Base-by-base conservation (phyloP, 345 rosid genomes). In the Bruguiera sexangula region DNA sequence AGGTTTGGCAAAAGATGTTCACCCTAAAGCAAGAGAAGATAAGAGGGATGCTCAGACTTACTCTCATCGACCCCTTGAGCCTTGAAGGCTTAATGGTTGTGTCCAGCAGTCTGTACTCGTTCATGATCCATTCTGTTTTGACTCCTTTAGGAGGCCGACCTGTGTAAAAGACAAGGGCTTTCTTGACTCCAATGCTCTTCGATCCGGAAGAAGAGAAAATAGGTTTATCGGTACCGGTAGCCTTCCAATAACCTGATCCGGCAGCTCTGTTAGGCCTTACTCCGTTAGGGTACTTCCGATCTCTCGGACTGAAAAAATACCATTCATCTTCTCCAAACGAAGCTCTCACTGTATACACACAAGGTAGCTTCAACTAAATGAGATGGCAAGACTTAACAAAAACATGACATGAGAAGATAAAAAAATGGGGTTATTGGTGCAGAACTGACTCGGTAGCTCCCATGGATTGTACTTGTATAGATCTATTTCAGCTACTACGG, bases 221-320 rank as follows among this genome's bases (percentile, higher is more conserved):
- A 1, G 86, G 83, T 68, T 82, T 87, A 73, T 89, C 93, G 1
- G 88, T 87, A 53, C 91, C 91, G 16, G 89, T 86, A 20, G 96
- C 96, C 81, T 89, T 89, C 96, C 96, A 86, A 67, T 80, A 89
- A 48, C 96, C 93, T 19, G 88, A 85, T 61, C 80, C 90, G 0
- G 96, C 88, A 0, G 93, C 90, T 59, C 96, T 87, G 75, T 90
- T 90, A 5, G 96, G 93, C 36, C 96, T 72, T 13, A 73, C 84
- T 60, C 93, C 96, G 16, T 88, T 90, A 0, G 96, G 96, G 66
- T 86, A 90, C 66, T 90, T 89, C 68, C 93, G 48, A 9, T 87
- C 85, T 57, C 92, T 86, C 4, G 91, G 93, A 34, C 79, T 84
- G 78, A 87, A 90, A 67, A 86, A 90, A 32, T 80, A 90, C 96